Base-by-base conservation (phyloP, 78 protist species). In the Dictyostelium intermedium region DNA sequence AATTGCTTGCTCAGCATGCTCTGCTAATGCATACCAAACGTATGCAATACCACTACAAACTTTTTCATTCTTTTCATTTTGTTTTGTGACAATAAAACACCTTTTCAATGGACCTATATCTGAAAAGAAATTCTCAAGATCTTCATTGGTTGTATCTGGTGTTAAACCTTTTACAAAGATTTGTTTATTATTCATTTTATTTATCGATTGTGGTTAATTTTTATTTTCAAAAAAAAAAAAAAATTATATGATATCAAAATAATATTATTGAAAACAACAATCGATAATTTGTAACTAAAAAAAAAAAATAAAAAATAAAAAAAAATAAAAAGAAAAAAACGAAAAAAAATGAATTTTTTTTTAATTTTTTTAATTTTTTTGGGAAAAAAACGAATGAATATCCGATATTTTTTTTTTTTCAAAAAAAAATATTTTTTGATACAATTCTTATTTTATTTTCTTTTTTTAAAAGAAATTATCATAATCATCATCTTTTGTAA, bases 41-140 rank as follows among this genome's bases (percentile, higher is more conserved):
- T 61, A 89, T 23, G 78, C 93, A 5, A 39, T 69, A 69, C 93
- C 93, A 79, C 77, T 47, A 73, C 87, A 80, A 20, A 14, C 35
- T 56, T 89, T 78, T 37, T 56, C 63, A 23, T 50, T 50, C 14
- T 76, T 76, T 14, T 70, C 77, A 32, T 77, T 69, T 53, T n/a
- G 37, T 69, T 80, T 89, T 18, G 70, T 80, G 1, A 89, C 82
- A 1, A 89, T 61, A 69, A 89, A 89, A 69, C 87, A 66, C 45
- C 93, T 66, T 20, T 80, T 89, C 32, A 89, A 39, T 34, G 93
- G 93, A 30, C 93, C 93, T 18, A 89, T 43, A 16, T 78, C 85
- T 45, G 87, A 80, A n/a, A 89, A 89, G 60, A n/a, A 89, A 16
- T 53, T 50, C 45, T 89, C 93, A 5, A 89, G 9, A 5, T 89